A percentile compares a stretch with the other conserved stretches of the same genome.
phyloP scores from a whole-genome alignment of 2,329 filamentous ascomycete genomes.

The Fusarium torreyae region DNA sequence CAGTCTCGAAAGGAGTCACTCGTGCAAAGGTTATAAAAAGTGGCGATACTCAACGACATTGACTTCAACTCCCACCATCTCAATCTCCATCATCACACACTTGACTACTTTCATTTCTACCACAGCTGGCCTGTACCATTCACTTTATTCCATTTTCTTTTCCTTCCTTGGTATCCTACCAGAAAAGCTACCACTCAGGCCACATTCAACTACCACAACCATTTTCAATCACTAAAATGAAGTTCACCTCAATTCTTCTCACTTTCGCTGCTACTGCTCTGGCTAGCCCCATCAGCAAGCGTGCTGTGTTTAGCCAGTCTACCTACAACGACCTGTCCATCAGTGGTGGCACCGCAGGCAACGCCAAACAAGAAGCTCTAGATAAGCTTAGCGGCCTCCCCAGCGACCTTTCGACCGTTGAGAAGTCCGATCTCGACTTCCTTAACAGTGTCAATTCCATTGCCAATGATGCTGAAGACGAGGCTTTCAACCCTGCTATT shows the following conservation, averaged over 20 bases:
- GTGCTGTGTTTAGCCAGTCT: slow-evolving; percentile 53
- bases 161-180: background rate
- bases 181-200: no score
- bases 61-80: background rate
- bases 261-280: slow-evolving; percentile 48
- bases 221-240: slow-evolving; percentile 49
- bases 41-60: background rate
- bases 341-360: slow-evolving; percentile 62
- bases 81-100: background rate
- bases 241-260: slow-evolving; percentile 54
- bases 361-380: slow-evolving; percentile 60
- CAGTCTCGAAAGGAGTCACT: background rate
- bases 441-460: slow-evolving; percentile 66
- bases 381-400: slow-evolving; percentile 56
- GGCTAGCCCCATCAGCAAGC: slow-evolving; percentile 50
- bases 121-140: slow-evolving; percentile 1
- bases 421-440: slow-evolving; percentile 63
- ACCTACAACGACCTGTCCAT: slow-evolving; percentile 64
- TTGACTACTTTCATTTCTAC: background rate
- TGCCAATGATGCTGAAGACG: slow-evolving; percentile 67
- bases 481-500: slow-evolving; percentile 70
- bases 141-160: background rate
- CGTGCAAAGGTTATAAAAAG: background rate
- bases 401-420: slow-evolving; percentile 62
- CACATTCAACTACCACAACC: background rate